Base-by-base conservation (phyloP, 805 yeast genomes). In the Candida bentonensis region DNA sequence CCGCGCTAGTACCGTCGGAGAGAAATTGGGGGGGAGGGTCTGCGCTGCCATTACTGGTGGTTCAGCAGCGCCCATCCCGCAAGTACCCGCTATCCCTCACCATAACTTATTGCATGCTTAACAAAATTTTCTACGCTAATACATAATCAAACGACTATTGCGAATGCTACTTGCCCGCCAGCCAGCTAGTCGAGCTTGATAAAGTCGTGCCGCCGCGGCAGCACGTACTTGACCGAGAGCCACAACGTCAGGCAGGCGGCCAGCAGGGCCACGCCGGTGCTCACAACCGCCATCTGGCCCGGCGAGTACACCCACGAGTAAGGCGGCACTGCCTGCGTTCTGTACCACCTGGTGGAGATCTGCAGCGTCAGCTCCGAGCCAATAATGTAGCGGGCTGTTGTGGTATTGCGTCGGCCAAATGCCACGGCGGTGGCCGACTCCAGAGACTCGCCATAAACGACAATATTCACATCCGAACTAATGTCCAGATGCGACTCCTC, bases 281-380 rank as follows among this genome's bases (percentile, higher is more conserved):
- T 5, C 7, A 30, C 7, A n/a, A 30, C 11, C 7, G 20, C 36
- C 13, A 30, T 9, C n/a, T 30, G 13, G 7, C 7, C 5, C 5
- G 7, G 13, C 7, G 36, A 50, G 21, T 46, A 39, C 30, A 47
- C 42, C 2, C 44, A 40, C 3, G 49, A 23, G 40, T 30, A 41
- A 11, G 34, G 17, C 3, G 54, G 52, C n/a, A 52, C 42, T 4
- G 30, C 21, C 13, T 15, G 25, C 15, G 47, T 50, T 3, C 39
- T 28, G 41, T 53, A 52, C 89, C 89, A 82, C 46, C 74, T 66
- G 17, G 74, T 70, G 22, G 79, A 74, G 48, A 82, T 68, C 42
- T 66, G 68, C 25, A 82, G 56, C 7, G 80, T 69, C 45, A 82
- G 62, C 22, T 63, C 59, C 52, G 78, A 82, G 17, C 87, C 88